Percentiles rank a stretch among this genome's conserved stretches.
phyloP scores from a whole-genome alignment of 768 basidiomycete genomes.

The Podaxis carcinomalis region DNA sequence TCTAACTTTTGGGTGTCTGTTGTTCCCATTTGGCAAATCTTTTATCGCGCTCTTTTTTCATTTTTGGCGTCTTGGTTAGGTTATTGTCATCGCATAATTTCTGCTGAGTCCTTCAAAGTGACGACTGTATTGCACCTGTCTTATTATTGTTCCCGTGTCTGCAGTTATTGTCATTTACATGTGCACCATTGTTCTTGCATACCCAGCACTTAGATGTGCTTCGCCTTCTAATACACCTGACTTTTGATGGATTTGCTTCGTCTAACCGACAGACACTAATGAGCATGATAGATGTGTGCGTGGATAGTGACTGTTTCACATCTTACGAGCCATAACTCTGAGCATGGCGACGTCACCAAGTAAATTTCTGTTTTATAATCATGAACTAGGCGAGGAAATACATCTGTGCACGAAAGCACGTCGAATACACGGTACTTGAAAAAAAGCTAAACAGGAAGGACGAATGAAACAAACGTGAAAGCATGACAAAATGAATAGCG shows the following conservation, averaged over 20 bases:
- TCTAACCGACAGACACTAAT: too few species aligned
- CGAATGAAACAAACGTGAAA: neutral
- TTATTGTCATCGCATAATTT: too few species aligned
- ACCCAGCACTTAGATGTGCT: neutral
- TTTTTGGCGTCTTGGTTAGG: too few species aligned
- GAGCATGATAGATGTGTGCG: too few species aligned
- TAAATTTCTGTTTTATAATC: neutral
- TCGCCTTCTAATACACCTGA: neutral
- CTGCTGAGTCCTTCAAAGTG: too few species aligned
- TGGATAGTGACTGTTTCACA: too few species aligned
- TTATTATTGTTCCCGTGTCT: neutral
- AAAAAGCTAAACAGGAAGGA: neutral
- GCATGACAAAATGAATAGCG: neutral
- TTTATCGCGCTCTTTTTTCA: too few species aligned
- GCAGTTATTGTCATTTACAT: neutral
- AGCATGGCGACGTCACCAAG: neutral
- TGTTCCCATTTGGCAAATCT: too few species aligned
- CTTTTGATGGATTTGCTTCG: neutral
- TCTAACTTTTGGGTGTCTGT: conserved; percentile 9
- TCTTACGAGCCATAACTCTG: too few species aligned
- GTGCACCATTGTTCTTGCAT: neutral
- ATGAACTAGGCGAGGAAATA: neutral
- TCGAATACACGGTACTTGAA: neutral
- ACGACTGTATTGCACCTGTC: too few species aligned
- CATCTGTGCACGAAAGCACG: neutral